A percentile compares a stretch with the other conserved stretches of the same genome.
Evolutionary conservation across 2,329 filamentous ascomycete species (phyloP).

Genomic region (Pyricularia grisea): DNA sequence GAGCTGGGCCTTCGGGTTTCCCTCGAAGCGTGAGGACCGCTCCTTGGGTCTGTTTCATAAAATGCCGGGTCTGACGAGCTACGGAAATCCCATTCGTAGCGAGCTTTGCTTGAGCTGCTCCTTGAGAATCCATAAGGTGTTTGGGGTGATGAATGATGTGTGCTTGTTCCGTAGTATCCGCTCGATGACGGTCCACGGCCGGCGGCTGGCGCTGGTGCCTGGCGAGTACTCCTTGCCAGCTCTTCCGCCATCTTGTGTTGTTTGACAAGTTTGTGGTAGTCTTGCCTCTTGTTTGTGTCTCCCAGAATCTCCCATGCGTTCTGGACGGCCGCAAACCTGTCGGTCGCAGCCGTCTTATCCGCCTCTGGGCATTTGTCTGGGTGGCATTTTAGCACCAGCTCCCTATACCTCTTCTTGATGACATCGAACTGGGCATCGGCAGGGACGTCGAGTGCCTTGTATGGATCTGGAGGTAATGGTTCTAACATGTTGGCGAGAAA

Average conservation of each 20-base stretch:
- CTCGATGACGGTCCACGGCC: neutral
- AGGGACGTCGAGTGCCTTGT: constrained; percentile 64
- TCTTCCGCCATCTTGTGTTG: constrained; percentile 3
- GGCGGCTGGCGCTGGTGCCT: neutral
- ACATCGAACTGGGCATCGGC: constrained; percentile 60
- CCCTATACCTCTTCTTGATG: constrained; percentile 74
- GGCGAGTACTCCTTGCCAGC: neutral
- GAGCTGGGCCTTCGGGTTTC: neutral
- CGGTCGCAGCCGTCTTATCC: constrained; percentile 2
- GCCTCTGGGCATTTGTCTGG: constrained; percentile 57
- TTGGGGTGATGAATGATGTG: neutral
- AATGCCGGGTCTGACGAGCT: neutral
- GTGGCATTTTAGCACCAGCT: constrained; percentile 80
- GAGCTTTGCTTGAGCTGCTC: neutral
- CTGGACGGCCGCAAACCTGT: constrained; percentile 1
- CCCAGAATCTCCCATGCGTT: constrained; percentile 5
- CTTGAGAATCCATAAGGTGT: neutral
- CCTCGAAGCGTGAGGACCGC: neutral
- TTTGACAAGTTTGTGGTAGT: constrained; percentile 6
- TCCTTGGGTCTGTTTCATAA: neutral
- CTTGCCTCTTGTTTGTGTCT: neutral
- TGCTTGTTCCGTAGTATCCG: neutral
- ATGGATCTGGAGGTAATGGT: constrained; percentile 62
- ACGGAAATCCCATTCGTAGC: neutral
- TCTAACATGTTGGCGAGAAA: constrained; percentile 27